Conservation (phyloP, 2,329 filamentous ascomycete genomes). For the Fusarium verticillioides region DNA sequence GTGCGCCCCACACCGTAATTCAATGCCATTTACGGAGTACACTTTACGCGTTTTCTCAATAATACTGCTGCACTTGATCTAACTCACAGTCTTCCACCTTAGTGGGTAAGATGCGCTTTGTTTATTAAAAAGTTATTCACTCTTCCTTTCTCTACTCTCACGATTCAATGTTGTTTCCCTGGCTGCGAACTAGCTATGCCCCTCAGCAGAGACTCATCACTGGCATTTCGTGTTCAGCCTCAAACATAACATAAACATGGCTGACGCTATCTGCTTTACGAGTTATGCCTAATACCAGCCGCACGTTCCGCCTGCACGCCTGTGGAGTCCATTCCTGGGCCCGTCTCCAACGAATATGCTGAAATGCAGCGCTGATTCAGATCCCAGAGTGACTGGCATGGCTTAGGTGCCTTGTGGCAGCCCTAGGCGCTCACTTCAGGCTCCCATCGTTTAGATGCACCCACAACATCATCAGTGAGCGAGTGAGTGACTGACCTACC, state of each 20-base stretch:
- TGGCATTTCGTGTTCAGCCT: not conserved
- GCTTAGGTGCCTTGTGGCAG: conserved; percentile 31
- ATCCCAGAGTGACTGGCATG: conserved; percentile 19
- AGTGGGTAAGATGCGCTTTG: not conserved
- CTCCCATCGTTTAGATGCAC: conserved; percentile 5
- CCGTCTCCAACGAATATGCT: conserved; percentile 7
- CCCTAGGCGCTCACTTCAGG: conserved; percentile 21
- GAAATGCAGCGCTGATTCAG: conserved; percentile 20
- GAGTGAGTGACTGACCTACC: not conserved
- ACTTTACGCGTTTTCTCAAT: conserved; percentile 15
- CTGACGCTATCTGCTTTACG: not conserved
- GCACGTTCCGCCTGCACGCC: conserved; percentile 11
- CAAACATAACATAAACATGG: not conserved
- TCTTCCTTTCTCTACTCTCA: conserved; percentile 11
- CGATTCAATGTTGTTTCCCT: too few species aligned
- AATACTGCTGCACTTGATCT: not conserved
- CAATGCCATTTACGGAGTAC: not conserved
- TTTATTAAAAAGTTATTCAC: not conserved
- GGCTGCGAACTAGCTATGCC: not conserved
- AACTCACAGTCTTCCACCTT: not conserved
- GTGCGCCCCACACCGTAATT: conserved; percentile 24
- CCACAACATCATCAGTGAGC: conserved; percentile 1
- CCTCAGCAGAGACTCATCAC: not conserved
- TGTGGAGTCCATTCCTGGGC: conserved; percentile 36
- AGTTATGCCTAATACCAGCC: conserved; percentile 23